These are phyloP conservation scores for Dichotomopilus funicola DNA, from an alignment of 2,329 filamentous ascomycete genomes.

Conservation along the genomic window DNA sequence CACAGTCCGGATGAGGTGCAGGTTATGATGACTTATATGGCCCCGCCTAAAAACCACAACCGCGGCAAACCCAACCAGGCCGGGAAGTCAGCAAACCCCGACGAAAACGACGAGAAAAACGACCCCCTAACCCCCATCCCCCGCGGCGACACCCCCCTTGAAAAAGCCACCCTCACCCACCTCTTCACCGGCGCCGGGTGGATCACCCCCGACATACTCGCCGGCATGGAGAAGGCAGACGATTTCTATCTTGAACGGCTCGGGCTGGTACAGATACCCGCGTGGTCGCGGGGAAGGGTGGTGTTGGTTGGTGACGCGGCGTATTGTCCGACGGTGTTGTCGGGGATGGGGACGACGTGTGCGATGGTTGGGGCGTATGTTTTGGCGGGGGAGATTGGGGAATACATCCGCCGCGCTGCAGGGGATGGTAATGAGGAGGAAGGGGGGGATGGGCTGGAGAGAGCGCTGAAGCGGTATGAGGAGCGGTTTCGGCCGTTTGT, in stretches of 20 bases:
- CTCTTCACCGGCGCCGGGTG: slow-evolving; percentile 37
- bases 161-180: slow-evolving; percentile 35
- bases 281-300: slow-evolving; percentile 41
- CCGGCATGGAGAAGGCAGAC: slow-evolving; percentile 32
- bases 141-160: not conserved
- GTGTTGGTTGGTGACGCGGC: slow-evolving; percentile 49
- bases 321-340: slow-evolving; percentile 41
- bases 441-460: not conserved
- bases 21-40: slow-evolving; percentile 29
- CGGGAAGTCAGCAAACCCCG: slow-evolving; percentile 27
- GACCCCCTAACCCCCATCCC: too few relatives aligned
- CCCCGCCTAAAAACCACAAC: slow-evolving; percentile 20
- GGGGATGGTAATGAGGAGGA: not conserved
- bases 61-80: slow-evolving; percentile 20
- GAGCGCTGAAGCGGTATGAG: slow-evolving; percentile 40
- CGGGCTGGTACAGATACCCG: slow-evolving; percentile 37
- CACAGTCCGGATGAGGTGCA: slow-evolving; percentile 33
- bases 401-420: not conserved
- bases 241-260: slow-evolving; percentile 42
- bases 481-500: slow-evolving; percentile 39
- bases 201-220: slow-evolving; percentile 31
- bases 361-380: slow-evolving; percentile 48
- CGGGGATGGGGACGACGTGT: slow-evolving; percentile 46
- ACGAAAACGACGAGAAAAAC: too few relatives aligned
- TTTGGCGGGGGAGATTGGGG: slow-evolving; percentile 44